Evolutionary conservation across 1,284 basidiomycete species (phyloP), one percentile per base, ranked within the genome.

Genomic region (Phlebopus sp.): DNA sequence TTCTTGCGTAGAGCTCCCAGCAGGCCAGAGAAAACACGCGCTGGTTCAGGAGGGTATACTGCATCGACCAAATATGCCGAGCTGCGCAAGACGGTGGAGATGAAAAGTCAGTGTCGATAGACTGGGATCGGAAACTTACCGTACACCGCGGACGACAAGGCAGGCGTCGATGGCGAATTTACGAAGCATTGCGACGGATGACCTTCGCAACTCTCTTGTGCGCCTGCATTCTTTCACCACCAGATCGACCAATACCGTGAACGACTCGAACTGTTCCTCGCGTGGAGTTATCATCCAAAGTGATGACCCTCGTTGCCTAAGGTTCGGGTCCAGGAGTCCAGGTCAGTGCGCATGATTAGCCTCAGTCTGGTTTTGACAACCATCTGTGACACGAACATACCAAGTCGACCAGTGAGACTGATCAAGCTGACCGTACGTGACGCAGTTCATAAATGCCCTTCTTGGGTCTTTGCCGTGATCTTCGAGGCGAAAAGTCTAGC

Each of bases 51-150:
- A 10, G 63, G 54, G 40, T n/a, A 52, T 42, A 68, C 15, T 13
- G 47, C 38, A 11, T 64, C 62, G 17, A 68, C 55, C 17, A 64
- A 42, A 42, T 62, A 56, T 9, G 63, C 63, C 34, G 57, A 52
- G 36, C 62, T 64, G 38, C 36, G 23, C 9, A 4, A 23, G 14
- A 9, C 23, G 38, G 18, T 18, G 30, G 23, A 50, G 30, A 36
- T 31, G 31, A 17, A 40, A 1, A 29, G 15, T 37, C 18, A 23
- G 35, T 25, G 7, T n/a, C 3, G 25, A 0, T 19, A 7, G 18
- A 3, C 3, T 10, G 5, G n/a, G 19, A 15, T 31, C 13, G 1
- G 11, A 11, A 2, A 40, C 64, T 53, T 4, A 67, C 62, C 62
- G 66, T 40, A 66, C 50, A 23, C 60, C 56, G 11, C 59, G 49